Percentiles rank a stretch among this genome's conserved stretches.
Evolutionary conservation across 2,329 filamentous ascomycete genomes (phyloP).

Genomic region (Decorospora gaudefroyi): DNA sequence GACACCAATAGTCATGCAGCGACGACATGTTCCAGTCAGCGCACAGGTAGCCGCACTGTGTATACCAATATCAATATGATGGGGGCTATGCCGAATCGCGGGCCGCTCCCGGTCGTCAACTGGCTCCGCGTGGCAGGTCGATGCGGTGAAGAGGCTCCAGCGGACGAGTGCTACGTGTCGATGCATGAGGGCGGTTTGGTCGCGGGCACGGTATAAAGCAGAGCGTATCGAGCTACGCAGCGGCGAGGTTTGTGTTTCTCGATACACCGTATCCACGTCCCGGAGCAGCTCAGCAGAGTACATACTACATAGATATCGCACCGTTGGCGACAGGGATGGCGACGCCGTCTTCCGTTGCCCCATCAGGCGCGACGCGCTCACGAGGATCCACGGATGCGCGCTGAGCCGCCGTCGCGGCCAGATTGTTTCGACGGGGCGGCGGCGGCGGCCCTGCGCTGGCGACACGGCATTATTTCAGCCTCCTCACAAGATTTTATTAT

Average conservation of each 20-base stretch:
- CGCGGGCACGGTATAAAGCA: slow-evolving; percentile 8
- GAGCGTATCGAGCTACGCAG: slow-evolving; percentile 5
- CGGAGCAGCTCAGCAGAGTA: slow-evolving; percentile 10
- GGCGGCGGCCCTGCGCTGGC: too few relatives aligned
- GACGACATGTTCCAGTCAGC: background rate
- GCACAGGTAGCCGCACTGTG: too few relatives aligned
- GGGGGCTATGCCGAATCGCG: slow-evolving; percentile 15
- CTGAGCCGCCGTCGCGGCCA: slow-evolving; percentile 15
- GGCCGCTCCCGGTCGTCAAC: slow-evolving; percentile 13
- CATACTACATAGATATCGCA: slow-evolving; percentile 14
- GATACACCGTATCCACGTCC: slow-evolving; percentile 7
- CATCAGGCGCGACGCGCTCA: slow-evolving; percentile 17
- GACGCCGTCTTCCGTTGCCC: slow-evolving; percentile 18
- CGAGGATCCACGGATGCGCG: slow-evolving; percentile 17
- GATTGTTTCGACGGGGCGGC: background rate
- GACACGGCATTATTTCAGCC: too few relatives aligned
- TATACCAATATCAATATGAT: slow-evolving; percentile 2
- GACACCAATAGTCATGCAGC: background rate
- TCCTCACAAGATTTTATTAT: background rate
- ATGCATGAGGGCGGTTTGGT: slow-evolving; percentile 15
- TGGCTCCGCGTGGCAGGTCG: slow-evolving; percentile 13
- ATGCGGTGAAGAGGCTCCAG: slow-evolving; percentile 12
- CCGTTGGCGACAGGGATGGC: slow-evolving; percentile 18
- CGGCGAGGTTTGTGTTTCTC: slow-evolving; percentile 10
- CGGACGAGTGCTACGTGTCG: slow-evolving; percentile 19